Evolutionary conservation across 495 filamentous ascomycete genomes (phyloP).

Genomic region (Daldinia concentrica): DNA sequence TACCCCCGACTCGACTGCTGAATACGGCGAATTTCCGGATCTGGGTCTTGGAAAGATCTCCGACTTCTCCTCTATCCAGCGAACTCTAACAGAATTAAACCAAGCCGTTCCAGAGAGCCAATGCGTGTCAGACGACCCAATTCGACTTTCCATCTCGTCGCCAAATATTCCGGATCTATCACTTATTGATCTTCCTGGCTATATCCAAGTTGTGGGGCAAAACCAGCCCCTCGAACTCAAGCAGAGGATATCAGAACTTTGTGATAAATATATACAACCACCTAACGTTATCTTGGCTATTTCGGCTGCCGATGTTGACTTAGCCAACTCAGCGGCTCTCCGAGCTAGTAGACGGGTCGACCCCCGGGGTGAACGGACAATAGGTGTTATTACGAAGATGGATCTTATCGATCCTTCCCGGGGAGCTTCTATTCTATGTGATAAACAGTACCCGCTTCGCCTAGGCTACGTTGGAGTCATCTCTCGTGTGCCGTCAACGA

Average conservation of each 20-base stretch:
- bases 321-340: constrained; percentile 95
- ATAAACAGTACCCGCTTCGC: constrained; percentile 92
- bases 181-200: constrained; percentile 94
- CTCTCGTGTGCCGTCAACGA: constrained; percentile 73
- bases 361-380: constrained; percentile 92
- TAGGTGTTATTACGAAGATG: constrained; percentile 99
- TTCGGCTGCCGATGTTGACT: constrained; percentile 95
- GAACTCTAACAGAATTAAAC: constrained; percentile 94
- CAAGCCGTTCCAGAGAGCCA: constrained; percentile 87
- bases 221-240: constrained; percentile 94
- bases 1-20: constrained; percentile 85
- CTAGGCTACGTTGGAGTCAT: constrained; percentile 98
- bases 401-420: constrained; percentile 89
- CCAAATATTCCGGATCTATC: constrained; percentile 96
- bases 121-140: constrained; percentile 96
- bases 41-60: constrained; percentile 89
- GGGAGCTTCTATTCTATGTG: constrained; percentile 78
- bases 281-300: constrained; percentile 98
- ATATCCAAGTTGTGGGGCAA: constrained; percentile 91
- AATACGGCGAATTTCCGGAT: constrained; percentile 97
- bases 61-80: constrained; percentile 92
- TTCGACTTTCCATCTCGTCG: constrained; percentile 93
- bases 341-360: constrained; percentile 91
- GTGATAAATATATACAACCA: constrained; percentile 96
- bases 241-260: constrained; percentile 93